Evolutionary conservation across 148 eudicot genomes (phyloP).

Genomic region (Bassia scoparia): DNA sequence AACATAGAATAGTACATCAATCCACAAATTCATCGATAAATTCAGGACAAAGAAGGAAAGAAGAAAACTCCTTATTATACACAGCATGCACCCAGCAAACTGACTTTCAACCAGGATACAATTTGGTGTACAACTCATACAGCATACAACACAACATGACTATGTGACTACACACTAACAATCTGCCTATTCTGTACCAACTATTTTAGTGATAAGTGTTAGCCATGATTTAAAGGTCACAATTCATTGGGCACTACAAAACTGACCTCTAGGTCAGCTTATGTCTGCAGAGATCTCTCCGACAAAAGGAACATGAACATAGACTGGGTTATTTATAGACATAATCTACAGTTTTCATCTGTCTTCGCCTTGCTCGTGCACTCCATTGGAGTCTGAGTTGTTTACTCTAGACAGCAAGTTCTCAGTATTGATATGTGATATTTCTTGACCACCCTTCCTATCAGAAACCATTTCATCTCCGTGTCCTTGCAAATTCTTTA

Average conservation of each 20-base stretch:
- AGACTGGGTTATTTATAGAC: neutral
- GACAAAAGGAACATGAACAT: neutral
- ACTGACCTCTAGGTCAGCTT: conserved; percentile 1
- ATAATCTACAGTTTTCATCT: neutral
- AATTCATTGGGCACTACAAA: neutral
- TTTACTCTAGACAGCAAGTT: conserved; percentile 35
- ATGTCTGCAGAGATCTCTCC: neutral
- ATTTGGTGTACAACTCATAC: neutral
- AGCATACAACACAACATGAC: neutral
- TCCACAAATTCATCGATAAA: neutral
- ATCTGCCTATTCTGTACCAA: neutral
- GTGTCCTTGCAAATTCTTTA: conserved; percentile 31
- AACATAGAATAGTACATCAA: neutral
- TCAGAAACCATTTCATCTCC: conserved; percentile 17
- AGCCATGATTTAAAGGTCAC: conserved; percentile 1
- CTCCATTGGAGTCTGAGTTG: conserved; percentile 25
- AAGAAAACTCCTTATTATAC: no score
- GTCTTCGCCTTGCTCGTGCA: conserved; percentile 16
- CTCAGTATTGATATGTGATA: conserved; percentile 27
- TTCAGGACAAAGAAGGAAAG: neutral
- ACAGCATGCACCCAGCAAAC: neutral
- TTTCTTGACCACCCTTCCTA: conserved; percentile 18
- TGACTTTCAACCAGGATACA: neutral
- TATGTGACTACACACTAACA: neutral
- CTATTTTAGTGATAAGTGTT: neutral